Evolutionary conservation across 2,329 filamentous ascomycete species (phyloP), one percentile per base, ranked within the genome.

Genomic region (Fusarium tricinctum): DNA sequence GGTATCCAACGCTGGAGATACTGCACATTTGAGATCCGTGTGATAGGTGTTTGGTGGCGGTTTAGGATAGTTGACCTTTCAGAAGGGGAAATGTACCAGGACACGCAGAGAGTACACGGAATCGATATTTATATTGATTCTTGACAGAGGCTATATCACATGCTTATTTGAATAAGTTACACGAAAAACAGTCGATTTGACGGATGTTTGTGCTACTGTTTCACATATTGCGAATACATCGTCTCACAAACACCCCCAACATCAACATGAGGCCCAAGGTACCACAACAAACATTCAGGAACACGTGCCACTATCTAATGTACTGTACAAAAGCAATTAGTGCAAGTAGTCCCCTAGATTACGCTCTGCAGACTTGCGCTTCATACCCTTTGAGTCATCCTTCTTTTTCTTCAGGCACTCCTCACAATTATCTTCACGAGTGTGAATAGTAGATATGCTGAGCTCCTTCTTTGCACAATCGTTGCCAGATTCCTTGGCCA

Each of bases 1-100:
- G 55, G 9, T 66, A 66, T 3, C 49, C 38, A 3, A 28, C 44
- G 15, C 61, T 66, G 15, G 30, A 8, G 14, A 66, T 45, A 3
- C 6, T 43, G 28, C 63, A 66, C 63, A 66, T 65, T 15, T 43
- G n/a, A 33, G 9, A 5, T 0, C 5, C 19, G 3, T 45, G 2
- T 8, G 15, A 3, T 14, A 5, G 6, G 1, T 10, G 28, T 30
- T 30, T 30, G 28, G 13, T 1, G 28, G 28, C 9, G 28, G 5
- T 30, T 26, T 15, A 33, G 8, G 30, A 33, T 33, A 33, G 30
- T 33, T 14, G 5, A 7, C 14, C 3, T 14, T 14, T 33, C 1
- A 8, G 14, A 2, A 33, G 10, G 30, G 5, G 7, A 4, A 33
- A 33, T 14, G 2, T 33, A 13, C 30, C 6, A 33, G 14, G 13